phyloP scores from a whole-genome alignment of 1,139 yeast genomes.

The Blastobotrys persicus region DNA sequence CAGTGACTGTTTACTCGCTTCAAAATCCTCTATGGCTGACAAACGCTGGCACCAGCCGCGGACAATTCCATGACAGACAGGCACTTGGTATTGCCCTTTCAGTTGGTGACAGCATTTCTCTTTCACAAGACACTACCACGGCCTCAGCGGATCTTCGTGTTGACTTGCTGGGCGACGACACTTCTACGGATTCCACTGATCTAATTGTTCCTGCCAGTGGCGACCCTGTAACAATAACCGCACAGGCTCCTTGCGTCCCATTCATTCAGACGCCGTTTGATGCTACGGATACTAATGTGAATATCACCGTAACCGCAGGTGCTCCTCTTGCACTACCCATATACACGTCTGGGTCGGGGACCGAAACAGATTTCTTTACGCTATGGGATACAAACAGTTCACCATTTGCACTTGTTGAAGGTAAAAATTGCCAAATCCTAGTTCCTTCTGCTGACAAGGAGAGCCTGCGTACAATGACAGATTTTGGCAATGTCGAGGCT shows the following conservation, averaged over 20 bases:
- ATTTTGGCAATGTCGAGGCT: background rate
- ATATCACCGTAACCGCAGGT: background rate
- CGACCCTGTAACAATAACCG: background rate
- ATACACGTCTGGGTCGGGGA: background rate
- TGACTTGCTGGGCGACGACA: background rate
- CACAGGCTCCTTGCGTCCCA: background rate
- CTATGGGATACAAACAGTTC: background rate
- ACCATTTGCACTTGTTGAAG: background rate
- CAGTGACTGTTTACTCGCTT: background rate
- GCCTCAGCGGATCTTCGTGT: background rate
- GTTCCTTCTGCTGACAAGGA: background rate
- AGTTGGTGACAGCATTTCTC: background rate
- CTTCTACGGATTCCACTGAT: background rate
- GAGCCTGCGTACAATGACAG: background rate
- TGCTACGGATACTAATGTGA: background rate
- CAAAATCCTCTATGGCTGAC: background rate
- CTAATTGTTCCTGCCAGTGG: constrained; percentile 1
- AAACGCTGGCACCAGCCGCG: constrained; percentile 3
- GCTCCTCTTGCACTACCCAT: background rate
- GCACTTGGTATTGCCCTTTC: background rate
- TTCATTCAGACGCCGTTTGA: background rate
- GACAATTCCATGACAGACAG: constrained; percentile 2
- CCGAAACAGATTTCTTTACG: background rate
- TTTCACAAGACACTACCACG: background rate
- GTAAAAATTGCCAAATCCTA: background rate